Evolutionary conservation across 2,329 filamentous ascomycete species (phyloP).

Genomic region (Tolypocladium tropicale): DNA sequence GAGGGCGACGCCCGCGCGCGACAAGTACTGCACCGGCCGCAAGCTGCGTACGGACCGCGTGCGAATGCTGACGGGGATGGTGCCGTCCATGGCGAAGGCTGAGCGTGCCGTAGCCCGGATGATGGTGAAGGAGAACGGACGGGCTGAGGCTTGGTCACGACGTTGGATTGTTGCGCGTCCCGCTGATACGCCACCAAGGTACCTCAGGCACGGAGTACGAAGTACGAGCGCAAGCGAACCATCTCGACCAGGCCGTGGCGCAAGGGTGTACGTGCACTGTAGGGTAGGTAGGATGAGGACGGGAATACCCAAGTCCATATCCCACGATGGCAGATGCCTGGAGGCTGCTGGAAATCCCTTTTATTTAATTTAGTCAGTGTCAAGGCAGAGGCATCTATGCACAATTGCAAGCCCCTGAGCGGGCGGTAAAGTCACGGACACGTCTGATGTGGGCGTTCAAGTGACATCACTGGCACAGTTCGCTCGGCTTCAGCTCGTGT

Average conservation of each 20-base stretch:
- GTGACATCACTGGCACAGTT: background rate
- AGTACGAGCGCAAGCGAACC: too few relatives aligned
- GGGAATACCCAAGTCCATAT: too few relatives aligned
- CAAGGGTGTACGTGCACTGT: too few relatives aligned
- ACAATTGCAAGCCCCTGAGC: too few relatives aligned
- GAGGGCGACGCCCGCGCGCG: slow-evolving; percentile 33
- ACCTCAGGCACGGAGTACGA: too few relatives aligned
- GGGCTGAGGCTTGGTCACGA: background rate
- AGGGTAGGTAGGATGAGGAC: background rate
- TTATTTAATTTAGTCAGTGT: too few relatives aligned
- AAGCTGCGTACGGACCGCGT: slow-evolving; percentile 1
- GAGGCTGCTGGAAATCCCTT: too few relatives aligned
- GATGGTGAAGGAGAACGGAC: background rate
- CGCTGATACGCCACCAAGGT: background rate
- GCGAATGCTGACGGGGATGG: slow-evolving; percentile 3
- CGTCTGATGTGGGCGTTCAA: background rate
- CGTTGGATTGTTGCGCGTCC: background rate
- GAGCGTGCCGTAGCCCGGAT: background rate
- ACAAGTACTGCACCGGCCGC: slow-evolving; percentile 30
- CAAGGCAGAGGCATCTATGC: too few relatives aligned
- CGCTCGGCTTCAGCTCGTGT: background rate
- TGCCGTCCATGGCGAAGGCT: slow-evolving; percentile 4
- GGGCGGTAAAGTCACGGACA: too few relatives aligned
- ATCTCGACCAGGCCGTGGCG: too few relatives aligned
- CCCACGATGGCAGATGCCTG: too few relatives aligned